phyloP scores from a whole-genome alignment of 2,329 filamentous ascomycete species.

The Rhinocladiella mackenziei region DNA sequence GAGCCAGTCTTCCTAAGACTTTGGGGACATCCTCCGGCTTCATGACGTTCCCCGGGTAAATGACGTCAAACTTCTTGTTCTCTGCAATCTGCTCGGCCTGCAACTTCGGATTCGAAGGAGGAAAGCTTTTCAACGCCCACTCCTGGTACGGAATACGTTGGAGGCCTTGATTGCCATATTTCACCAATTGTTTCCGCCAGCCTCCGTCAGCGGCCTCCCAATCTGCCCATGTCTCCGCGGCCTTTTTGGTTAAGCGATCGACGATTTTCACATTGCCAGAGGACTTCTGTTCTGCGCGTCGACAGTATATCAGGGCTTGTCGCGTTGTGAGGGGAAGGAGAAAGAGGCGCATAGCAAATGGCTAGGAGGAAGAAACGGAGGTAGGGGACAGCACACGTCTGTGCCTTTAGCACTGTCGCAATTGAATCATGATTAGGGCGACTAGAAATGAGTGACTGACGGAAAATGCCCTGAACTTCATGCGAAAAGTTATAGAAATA shows the following conservation, averaged over 20 bases:
- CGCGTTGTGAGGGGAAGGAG: slow-evolving; percentile 89
- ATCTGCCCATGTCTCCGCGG: slow-evolving; percentile 70
- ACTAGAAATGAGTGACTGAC: slow-evolving; percentile 1
- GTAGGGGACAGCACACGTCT: slow-evolving; percentile 4
- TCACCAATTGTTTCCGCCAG: slow-evolving; percentile 84
- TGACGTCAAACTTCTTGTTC: slow-evolving; percentile 64
- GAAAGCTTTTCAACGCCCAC: slow-evolving; percentile 95
- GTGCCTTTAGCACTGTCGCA: background rate
- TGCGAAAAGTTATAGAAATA: background rate
- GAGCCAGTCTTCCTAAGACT: slow-evolving; percentile 67
- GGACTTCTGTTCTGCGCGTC: slow-evolving; percentile 61
- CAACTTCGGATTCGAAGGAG: slow-evolving; percentile 67
- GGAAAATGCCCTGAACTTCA: too few species aligned
- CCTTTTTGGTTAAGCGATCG: slow-evolving; percentile 68
- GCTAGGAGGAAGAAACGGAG: slow-evolving; percentile 1
- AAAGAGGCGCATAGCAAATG: slow-evolving; percentile 77
- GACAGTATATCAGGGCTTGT: slow-evolving; percentile 87
- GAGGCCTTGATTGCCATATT: slow-evolving; percentile 80
- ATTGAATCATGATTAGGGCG: background rate
- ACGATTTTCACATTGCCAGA: slow-evolving; percentile 55
- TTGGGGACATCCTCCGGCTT: slow-evolving; percentile 58
- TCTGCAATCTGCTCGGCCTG: slow-evolving; percentile 61
- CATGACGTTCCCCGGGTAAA: slow-evolving; percentile 71
- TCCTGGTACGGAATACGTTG: slow-evolving; percentile 91
- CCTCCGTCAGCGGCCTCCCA: slow-evolving; percentile 83